Percentiles rank a stretch among this genome's conserved stretches.
phyloP scores from a whole-genome alignment of 1,284 basidiomycete species.

The Cerioporus squamosus region DNA sequence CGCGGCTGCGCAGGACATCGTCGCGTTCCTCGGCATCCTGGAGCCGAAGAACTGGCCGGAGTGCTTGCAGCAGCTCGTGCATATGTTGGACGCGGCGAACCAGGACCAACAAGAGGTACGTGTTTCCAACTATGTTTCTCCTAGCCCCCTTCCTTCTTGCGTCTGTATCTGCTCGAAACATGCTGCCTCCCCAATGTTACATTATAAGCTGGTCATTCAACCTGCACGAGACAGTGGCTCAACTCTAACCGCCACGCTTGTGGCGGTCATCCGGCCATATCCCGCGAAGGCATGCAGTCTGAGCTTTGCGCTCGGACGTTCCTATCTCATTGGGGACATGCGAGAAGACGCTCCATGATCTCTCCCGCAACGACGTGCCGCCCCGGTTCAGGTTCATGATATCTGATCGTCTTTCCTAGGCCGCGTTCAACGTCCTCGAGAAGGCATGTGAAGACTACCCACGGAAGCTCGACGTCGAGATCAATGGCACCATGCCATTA shows the following conservation, averaged over 20 bases:
- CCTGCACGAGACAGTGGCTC: too few relatives aligned
- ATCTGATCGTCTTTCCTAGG: slow-evolving; percentile 50
- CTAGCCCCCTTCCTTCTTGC: background rate
- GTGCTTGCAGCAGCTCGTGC: slow-evolving; percentile 83
- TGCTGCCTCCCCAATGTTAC: too few relatives aligned
- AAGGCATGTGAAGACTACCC: slow-evolving; percentile 98
- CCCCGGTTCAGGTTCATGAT: background rate
- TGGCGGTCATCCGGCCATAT: too few relatives aligned
- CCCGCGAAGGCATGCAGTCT: too few relatives aligned
- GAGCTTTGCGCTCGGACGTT: too few relatives aligned
- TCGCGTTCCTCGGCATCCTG: slow-evolving; percentile 82
- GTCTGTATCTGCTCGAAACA: too few relatives aligned
- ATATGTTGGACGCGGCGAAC: slow-evolving; percentile 76
- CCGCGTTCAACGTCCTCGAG: slow-evolving; percentile 92
- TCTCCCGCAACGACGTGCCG: too few relatives aligned
- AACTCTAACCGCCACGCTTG: too few relatives aligned
- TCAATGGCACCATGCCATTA: slow-evolving; percentile 85
- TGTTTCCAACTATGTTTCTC: slow-evolving; percentile 8
- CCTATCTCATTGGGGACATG: too few relatives aligned
- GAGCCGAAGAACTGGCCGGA: slow-evolving; percentile 94
- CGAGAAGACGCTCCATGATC: too few relatives aligned
- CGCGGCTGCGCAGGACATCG: slow-evolving; percentile 90
- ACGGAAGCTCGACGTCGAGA: slow-evolving; percentile 91
- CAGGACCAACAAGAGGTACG: slow-evolving; percentile 84
- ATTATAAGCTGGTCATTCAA: too few relatives aligned